A percentile compares a stretch with the other conserved stretches of the same genome.
Evolutionary conservation across 1,284 basidiomycete species (phyloP).

Genomic region (Microbotryum lychnidis-dioicae): DNA sequence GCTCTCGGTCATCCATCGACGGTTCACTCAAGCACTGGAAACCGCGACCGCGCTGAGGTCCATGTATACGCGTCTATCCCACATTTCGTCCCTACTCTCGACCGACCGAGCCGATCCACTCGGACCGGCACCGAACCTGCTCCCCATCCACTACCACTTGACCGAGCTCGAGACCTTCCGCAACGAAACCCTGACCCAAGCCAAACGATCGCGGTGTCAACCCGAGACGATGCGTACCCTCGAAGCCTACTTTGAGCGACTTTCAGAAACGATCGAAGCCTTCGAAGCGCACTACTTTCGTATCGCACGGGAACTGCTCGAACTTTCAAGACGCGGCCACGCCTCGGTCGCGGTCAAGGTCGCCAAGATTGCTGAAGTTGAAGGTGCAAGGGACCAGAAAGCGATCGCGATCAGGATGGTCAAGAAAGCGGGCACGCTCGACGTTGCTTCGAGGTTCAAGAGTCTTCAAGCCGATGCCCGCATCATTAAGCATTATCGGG

Average conservation of each 20-base stretch:
- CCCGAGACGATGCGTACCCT: slow-evolving; percentile 47
- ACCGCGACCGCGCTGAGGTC: slow-evolving; percentile 87
- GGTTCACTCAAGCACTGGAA: slow-evolving; percentile 88
- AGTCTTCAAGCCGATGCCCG: slow-evolving; percentile 88
- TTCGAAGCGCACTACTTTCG: slow-evolving; percentile 84
- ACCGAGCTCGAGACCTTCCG: slow-evolving; percentile 83
- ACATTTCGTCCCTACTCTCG: slow-evolving; percentile 68
- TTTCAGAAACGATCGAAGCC: slow-evolving; percentile 61
- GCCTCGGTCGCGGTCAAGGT: slow-evolving; percentile 80
- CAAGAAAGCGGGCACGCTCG: slow-evolving; percentile 81
- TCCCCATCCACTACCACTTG: slow-evolving; percentile 83
- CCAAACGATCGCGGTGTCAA: slow-evolving; percentile 52
- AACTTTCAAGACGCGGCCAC: slow-evolving; percentile 70
- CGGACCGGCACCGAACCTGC: slow-evolving; percentile 76
- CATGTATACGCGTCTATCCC: slow-evolving; percentile 75
- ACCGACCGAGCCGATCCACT: slow-evolving; percentile 61
- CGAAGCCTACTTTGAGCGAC: slow-evolving; percentile 72
- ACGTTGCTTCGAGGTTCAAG: slow-evolving; percentile 80
- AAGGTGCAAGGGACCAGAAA: slow-evolving; percentile 90
- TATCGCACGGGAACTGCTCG: slow-evolving; percentile 67
- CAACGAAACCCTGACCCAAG: slow-evolving; percentile 85
- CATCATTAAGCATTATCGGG: slow-evolving; percentile 90
- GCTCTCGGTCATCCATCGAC: slow-evolving; percentile 92
- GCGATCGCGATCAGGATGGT: slow-evolving; percentile 86
- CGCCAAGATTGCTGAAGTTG: slow-evolving; percentile 87